A percentile compares a stretch with the other conserved stretches of the same genome.
Conservation (phyloP, 2,329 filamentous ascomycete species). For the Byssothecium circinans region DNA sequence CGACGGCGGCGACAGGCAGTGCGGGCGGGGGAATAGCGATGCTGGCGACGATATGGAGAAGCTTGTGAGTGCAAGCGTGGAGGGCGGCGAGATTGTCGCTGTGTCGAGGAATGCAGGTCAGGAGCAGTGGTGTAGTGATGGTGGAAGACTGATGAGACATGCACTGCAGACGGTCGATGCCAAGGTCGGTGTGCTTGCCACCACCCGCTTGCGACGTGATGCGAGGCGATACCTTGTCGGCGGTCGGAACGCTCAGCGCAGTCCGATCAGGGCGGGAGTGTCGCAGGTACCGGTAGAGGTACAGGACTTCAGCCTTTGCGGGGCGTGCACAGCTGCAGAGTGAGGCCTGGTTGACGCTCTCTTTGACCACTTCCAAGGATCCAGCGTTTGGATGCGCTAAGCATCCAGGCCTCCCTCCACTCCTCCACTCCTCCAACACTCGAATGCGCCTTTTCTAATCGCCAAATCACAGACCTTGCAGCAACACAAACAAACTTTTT, state of each 20-base stretch:
- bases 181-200: slow-evolving; percentile 12
- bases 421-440: too few relatives aligned
- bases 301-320: too few relatives aligned
- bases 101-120: slow-evolving; percentile 5
- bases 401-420: too few relatives aligned
- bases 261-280: neutral
- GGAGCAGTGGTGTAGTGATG: slow-evolving; percentile 5
- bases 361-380: too few relatives aligned
- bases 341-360: too few relatives aligned
- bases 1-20: slow-evolving; percentile 5
- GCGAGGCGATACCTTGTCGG: neutral
- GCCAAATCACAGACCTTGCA: slow-evolving; percentile 8
- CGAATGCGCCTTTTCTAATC: too few relatives aligned
- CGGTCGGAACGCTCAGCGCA: neutral
- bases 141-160: slow-evolving; percentile 13
- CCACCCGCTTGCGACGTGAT: slow-evolving; percentile 10
- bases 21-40: slow-evolving; percentile 5
- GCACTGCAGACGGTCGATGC: slow-evolving; percentile 9
- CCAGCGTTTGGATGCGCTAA: too few relatives aligned
- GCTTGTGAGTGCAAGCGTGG: neutral
- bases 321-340: too few relatives aligned
- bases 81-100: slow-evolving; percentile 2
- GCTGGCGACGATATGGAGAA: slow-evolving; percentile 7
- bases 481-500: slow-evolving; percentile 1
- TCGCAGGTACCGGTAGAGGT: too few relatives aligned